These are phyloP conservation scores for Candida ascalaphidarum DNA, from an alignment of 805 yeast genomes.

Conservation along the genomic window DNA sequence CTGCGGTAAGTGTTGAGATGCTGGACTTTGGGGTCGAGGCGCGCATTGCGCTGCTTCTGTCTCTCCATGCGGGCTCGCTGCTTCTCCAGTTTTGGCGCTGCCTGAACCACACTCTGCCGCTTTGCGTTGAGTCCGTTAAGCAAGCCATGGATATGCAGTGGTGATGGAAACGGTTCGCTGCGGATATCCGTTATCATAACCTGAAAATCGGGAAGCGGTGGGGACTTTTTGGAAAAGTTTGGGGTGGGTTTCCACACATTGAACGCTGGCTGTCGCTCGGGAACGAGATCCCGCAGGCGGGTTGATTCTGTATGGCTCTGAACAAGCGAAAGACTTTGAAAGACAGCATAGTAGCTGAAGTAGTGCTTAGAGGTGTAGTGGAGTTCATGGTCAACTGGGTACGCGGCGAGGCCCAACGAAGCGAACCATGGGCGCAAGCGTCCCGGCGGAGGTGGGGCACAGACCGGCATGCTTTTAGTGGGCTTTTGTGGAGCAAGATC, in stretches of 20 bases:
- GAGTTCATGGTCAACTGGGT: constrained; percentile 6
- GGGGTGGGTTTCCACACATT: constrained; percentile 83
- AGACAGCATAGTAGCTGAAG: constrained; percentile 14
- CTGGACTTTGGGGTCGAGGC: no score
- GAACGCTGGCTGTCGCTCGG: constrained; percentile 34
- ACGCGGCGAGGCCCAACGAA: constrained; percentile 6
- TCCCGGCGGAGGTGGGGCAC: no score
- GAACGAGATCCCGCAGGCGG: no score
- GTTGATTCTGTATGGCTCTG: constrained; percentile 1
- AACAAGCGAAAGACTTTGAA: constrained; percentile 10
- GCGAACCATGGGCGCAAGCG: no score
- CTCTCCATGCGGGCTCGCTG: constrained; percentile 19
- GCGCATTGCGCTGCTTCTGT: no score
- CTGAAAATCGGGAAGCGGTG: constrained; percentile 71
- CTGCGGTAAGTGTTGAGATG: no score
- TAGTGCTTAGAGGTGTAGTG: constrained; percentile 17
- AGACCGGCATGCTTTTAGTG: no score
- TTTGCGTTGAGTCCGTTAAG: constrained; percentile 13
- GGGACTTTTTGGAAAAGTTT: constrained; percentile 58
- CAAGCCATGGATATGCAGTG: constrained; percentile 28
- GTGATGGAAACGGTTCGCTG: constrained; percentile 36
- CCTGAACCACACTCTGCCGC: no score
- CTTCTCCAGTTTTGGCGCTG: constrained; percentile 13
- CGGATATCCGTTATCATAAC: constrained; percentile 49
- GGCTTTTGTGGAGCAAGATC: background rate